A percentile compares a stretch with the other conserved stretches of the same genome.
phyloP scores from a whole-genome alignment of 1,284 basidiomycete species.

The Cutaneotrichosporon cyanovorans region DNA sequence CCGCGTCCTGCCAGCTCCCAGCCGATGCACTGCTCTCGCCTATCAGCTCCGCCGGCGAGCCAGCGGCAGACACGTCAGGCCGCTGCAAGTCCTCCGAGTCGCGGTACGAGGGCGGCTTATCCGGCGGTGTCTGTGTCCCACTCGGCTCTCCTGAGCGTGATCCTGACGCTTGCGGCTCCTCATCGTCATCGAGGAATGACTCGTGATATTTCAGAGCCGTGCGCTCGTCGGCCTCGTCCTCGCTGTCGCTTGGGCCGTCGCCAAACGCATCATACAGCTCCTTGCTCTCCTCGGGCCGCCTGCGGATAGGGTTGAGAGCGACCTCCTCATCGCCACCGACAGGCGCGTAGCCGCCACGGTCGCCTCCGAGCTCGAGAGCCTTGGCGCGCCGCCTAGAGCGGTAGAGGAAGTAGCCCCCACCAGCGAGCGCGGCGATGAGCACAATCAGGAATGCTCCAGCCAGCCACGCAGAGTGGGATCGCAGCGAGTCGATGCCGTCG shows the following conservation, averaged over 20 bases:
- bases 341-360: slow-evolving; percentile 58
- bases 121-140: not conserved
- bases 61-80: not conserved
- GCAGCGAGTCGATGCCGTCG: slow-evolving; percentile 66
- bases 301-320: slow-evolving; percentile 59
- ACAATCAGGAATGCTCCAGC: slow-evolving; percentile 70
- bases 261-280: slow-evolving; percentile 90
- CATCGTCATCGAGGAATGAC: slow-evolving; percentile 43
- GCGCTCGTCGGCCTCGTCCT: slow-evolving; percentile 29
- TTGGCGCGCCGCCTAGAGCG: slow-evolving; percentile 53
- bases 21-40: slow-evolving; percentile 19
- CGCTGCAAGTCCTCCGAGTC: slow-evolving; percentile 20
- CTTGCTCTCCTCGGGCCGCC: slow-evolving; percentile 46
- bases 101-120: slow-evolving; percentile 18
- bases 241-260: slow-evolving; percentile 49
- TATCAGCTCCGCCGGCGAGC: not conserved
- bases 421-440: slow-evolving; percentile 54
- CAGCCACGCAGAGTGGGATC: slow-evolving; percentile 74
- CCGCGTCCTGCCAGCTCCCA: slow-evolving; percentile 41
- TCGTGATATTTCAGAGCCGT: slow-evolving; percentile 43
- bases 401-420: slow-evolving; percentile 52
- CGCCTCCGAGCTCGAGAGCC: slow-evolving; percentile 32
- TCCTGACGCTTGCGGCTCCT: slow-evolving; percentile 10
- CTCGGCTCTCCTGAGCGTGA: slow-evolving; percentile 2
- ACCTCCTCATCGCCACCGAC: slow-evolving; percentile 62